These are phyloP conservation scores for Stephanodiscus minutulus DNA, from an alignment of 108 stramenopile species.

Conservation along the genomic window DNA sequence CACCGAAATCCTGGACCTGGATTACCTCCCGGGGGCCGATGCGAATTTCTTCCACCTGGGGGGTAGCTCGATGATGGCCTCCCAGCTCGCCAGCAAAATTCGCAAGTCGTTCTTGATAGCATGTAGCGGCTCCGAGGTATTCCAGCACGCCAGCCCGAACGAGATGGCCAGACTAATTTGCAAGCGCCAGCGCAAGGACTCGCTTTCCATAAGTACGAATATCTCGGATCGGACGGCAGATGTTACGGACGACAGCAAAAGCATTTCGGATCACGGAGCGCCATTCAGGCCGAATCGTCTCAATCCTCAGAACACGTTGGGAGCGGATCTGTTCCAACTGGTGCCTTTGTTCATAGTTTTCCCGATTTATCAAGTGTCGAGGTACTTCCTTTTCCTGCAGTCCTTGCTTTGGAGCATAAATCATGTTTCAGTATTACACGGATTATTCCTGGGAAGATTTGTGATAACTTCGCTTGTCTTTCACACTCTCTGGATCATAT, in stretches of 20 bases:
- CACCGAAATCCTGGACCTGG: constrained; percentile 54
- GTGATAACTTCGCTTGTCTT: constrained; percentile 47
- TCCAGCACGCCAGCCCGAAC: constrained; percentile 49
- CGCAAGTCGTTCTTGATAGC: constrained; percentile 43
- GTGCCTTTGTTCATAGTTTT: constrained; percentile 49
- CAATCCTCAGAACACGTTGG: constrained; percentile 14
- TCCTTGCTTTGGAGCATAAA: constrained; percentile 20
- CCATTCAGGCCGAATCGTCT: constrained; percentile 36
- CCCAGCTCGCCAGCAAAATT: constrained; percentile 57
- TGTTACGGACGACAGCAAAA: not conserved
- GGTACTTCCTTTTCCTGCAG: constrained; percentile 58
- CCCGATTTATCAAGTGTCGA: constrained; percentile 51
- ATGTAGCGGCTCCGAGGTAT: constrained; percentile 60
- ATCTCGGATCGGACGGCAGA: not conserved
- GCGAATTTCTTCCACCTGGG: constrained; percentile 69
- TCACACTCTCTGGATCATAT: constrained; percentile 47
- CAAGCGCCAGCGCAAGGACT: constrained; percentile 21
- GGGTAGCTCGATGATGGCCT: constrained; percentile 60
- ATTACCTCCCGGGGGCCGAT: constrained; percentile 54
- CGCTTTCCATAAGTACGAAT: not conserved
- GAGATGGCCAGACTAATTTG: constrained; percentile 51
- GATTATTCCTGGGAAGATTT: constrained; percentile 26
- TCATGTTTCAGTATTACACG: constrained; percentile 26
- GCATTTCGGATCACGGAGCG: constrained; percentile 16
- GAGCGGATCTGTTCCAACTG: constrained; percentile 38